Evolutionary conservation across 345 rosid species (phyloP).

Genomic region (Firmiana major): DNA sequence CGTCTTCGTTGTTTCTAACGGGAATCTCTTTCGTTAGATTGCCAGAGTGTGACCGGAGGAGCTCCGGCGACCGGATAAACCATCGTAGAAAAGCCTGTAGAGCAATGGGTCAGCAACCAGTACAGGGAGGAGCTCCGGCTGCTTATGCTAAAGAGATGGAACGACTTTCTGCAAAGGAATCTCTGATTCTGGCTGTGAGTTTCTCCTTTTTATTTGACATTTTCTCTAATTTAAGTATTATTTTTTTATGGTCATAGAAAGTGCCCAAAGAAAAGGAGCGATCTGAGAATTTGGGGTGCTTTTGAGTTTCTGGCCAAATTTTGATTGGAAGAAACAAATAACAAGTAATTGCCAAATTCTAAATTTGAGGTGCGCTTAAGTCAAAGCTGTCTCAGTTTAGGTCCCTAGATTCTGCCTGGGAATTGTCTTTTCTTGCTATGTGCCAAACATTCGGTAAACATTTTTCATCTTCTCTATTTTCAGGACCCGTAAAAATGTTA

Average conservation of each 20-base stretch:
- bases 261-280: background rate
- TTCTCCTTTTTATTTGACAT: background rate
- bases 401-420: background rate
- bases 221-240: background rate
- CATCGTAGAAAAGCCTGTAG: conserved; percentile 21
- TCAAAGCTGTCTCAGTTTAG: background rate
- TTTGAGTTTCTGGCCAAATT: background rate
- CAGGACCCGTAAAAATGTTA: background rate
- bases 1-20: conserved; percentile 6
- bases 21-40: conserved; percentile 14
- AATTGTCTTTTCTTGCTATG: background rate
- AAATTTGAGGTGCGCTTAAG: background rate
- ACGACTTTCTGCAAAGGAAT: conserved; percentile 94
- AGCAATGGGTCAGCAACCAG: conserved; percentile 71
- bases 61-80: conserved; percentile 9
- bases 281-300: background rate
- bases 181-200: conserved; percentile 83
- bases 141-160: conserved; percentile 95
- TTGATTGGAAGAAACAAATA: background rate
- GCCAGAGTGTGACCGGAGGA: conserved; percentile 16
- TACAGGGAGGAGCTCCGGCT: conserved; percentile 68
- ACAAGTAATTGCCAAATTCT: background rate
- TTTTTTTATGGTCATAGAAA: background rate
- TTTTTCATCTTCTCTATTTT: background rate
- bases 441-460: background rate